Evolutionary conservation across 108 stramenopile genomes (phyloP).

Genomic region (Cyclotella choctawhatcheeana): DNA sequence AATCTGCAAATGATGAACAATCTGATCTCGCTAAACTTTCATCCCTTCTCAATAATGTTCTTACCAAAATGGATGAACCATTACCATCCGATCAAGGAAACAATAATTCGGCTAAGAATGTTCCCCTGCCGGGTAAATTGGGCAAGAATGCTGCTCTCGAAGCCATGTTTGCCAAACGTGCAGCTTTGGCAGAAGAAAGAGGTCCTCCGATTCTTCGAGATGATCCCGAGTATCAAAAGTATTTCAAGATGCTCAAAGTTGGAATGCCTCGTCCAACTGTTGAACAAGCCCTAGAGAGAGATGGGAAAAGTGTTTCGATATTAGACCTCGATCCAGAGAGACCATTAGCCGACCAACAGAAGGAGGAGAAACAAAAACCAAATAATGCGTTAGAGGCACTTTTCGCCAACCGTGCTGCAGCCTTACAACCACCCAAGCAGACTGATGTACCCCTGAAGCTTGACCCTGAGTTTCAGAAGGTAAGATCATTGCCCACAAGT

Average conservation of each 20-base stretch:
- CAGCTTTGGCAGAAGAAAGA: constrained; percentile 14
- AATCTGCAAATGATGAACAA: constrained; percentile 2
- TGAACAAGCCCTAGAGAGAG: constrained; percentile 68
- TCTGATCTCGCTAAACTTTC: constrained; percentile 30
- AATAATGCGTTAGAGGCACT: constrained; percentile 33
- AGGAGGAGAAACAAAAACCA: constrained; percentile 19
- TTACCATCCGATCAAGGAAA: neutral
- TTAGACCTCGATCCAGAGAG: constrained; percentile 66
- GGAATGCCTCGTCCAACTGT: constrained; percentile 76
- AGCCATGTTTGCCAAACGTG: constrained; percentile 28
- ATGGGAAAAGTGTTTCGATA: constrained; percentile 64
- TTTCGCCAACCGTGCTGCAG: constrained; percentile 26
- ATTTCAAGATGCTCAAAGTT: constrained; percentile 75
- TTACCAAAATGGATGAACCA: constrained; percentile 30
- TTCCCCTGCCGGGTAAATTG: neutral
- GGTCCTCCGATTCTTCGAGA: constrained; percentile 49
- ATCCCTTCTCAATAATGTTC: constrained; percentile 38
- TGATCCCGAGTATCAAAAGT: constrained; percentile 75
- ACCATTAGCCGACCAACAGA: constrained; percentile 26
- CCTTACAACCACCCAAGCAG: constrained; percentile 14
- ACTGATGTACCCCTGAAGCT: constrained; percentile 59
- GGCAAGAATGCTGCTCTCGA: constrained; percentile 23
- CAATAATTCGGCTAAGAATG: neutral
- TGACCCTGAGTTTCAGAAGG: too few relatives aligned
- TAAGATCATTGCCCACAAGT: too few relatives aligned